Evolutionary conservation across 345 rosid genomes (phyloP).

Genomic region (Populus simonii): DNA sequence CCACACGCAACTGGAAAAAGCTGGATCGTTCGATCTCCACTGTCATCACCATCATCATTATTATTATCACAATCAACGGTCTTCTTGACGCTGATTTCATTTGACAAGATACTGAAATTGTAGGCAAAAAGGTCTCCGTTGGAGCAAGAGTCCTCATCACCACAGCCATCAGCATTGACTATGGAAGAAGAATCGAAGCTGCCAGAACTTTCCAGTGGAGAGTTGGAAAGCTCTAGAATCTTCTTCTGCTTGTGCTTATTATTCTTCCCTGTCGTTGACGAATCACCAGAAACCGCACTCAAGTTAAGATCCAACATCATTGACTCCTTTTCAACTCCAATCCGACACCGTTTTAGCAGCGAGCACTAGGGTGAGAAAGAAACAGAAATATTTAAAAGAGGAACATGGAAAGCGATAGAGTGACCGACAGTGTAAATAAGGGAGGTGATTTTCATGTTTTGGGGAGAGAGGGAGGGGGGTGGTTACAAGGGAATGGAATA

Average conservation of each 20-base stretch:
- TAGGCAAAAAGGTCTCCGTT: conserved; percentile 19
- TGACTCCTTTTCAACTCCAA: not conserved
- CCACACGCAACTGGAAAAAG: conserved; percentile 37
- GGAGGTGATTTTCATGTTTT: too few species aligned
- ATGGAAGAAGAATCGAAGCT: conserved; percentile 37
- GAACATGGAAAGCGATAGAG: not conserved
- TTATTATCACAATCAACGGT: not conserved
- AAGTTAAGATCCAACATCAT: conserved; percentile 56
- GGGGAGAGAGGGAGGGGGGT: not conserved
- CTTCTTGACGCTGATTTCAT: not conserved
- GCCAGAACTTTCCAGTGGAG: conserved; percentile 35
- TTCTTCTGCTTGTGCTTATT: not conserved
- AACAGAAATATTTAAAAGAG: not conserved
- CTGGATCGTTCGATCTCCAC: conserved; percentile 33
- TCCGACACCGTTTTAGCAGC: not conserved
- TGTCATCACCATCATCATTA: conserved; percentile 1
- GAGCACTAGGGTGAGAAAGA: not conserved
- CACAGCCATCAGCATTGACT: conserved; percentile 30
- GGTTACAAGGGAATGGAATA: not conserved
- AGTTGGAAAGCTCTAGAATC: conserved; percentile 9
- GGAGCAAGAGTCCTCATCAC: conserved; percentile 36
- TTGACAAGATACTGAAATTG: conserved; percentile 33
- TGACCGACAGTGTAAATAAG: not conserved
- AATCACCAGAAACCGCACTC: conserved; percentile 15
- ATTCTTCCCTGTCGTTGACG: conserved; percentile 8